These are phyloP conservation scores for Cyberlindnera suaveolens DNA, from an alignment of 805 yeast genomes.

Conservation along the genomic window DNA sequence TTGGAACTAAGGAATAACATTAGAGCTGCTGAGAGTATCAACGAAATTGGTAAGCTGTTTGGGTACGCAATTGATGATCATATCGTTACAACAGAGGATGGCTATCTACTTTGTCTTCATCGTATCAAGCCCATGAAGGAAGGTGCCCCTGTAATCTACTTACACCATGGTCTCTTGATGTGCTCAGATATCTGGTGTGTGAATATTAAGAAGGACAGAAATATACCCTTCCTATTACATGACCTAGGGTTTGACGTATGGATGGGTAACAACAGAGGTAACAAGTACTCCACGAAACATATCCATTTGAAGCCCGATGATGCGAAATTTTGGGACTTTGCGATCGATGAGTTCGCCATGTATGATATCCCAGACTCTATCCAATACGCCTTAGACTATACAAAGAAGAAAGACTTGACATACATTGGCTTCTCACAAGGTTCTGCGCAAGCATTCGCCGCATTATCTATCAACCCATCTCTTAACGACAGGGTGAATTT, in stretches of 20 bases:
- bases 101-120: slow-evolving; percentile 70
- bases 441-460: slow-evolving; percentile 87
- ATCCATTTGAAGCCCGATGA: slow-evolving; percentile 34
- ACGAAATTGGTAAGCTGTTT: slow-evolving; percentile 59
- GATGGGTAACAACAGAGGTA: slow-evolving; percentile 90
- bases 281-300: slow-evolving; percentile 87
- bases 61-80: slow-evolving; percentile 74
- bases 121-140: slow-evolving; percentile 42
- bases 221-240: slow-evolving; percentile 69
- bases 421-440: slow-evolving; percentile 94
- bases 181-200: slow-evolving; percentile 79
- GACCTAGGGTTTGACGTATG: slow-evolving; percentile 90
- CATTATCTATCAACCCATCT: slow-evolving; percentile 61
- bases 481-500: slow-evolving; percentile 49
- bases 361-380: slow-evolving; percentile 87
- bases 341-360: slow-evolving; percentile 86
- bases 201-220: slow-evolving; percentile 37
- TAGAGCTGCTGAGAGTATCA: slow-evolving; percentile 45
- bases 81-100: slow-evolving; percentile 70
- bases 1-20: slow-evolving; percentile 27
- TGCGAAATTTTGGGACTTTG: slow-evolving; percentile 75
- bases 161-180: slow-evolving; percentile 92
- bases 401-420: slow-evolving; percentile 49
- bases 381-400: slow-evolving; percentile 55
- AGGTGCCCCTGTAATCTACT: slow-evolving; percentile 52